Conservation (phyloP, 2,329 filamentous ascomycete species). For the Ophiosphaerella herpotricha region DNA sequence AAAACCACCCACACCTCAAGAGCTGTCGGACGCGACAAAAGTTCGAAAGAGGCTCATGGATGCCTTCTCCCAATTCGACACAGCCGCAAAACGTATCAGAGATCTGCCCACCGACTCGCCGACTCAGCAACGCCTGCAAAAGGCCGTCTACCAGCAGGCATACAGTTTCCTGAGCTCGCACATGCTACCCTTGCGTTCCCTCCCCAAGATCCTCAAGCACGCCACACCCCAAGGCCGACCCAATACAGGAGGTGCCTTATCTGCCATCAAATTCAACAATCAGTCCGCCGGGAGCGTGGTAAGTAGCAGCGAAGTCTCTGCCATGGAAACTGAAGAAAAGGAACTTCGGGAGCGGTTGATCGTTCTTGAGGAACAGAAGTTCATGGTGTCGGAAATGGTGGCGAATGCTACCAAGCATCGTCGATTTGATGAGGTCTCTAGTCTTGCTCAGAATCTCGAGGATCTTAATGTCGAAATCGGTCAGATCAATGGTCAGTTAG, state of each 20-base stretch:
- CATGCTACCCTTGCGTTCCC: constrained; percentile 77
- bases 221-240: constrained; percentile 57
- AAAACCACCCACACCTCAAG: constrained; percentile 66
- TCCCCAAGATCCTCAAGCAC: constrained; percentile 57
- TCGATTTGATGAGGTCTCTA: constrained; percentile 84
- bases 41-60: constrained; percentile 89
- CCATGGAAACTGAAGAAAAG: constrained; percentile 82
- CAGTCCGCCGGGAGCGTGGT: constrained; percentile 58
- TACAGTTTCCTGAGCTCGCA: constrained; percentile 84
- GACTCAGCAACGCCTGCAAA: constrained; percentile 76
- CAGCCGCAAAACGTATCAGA: constrained; percentile 77
- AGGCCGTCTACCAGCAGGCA: constrained; percentile 80
- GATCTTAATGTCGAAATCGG: constrained; percentile 82
- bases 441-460: constrained; percentile 77
- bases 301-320: constrained; percentile 63
- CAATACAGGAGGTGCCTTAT: constrained; percentile 53
- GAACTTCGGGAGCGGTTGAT: constrained; percentile 78
- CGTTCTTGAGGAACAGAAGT: constrained; percentile 87
- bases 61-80: constrained; percentile 85
- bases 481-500: constrained; percentile 66
- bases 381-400: constrained; percentile 87
- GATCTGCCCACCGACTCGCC: constrained; percentile 75
- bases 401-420: constrained; percentile 73
- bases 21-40: constrained; percentile 84
- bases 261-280: constrained; percentile 64